Evolutionary conservation across 2,329 filamentous ascomycete species (phyloP), one percentile per base, ranked within the genome.

Genomic region (Talaromyces albobiverticillius): DNA sequence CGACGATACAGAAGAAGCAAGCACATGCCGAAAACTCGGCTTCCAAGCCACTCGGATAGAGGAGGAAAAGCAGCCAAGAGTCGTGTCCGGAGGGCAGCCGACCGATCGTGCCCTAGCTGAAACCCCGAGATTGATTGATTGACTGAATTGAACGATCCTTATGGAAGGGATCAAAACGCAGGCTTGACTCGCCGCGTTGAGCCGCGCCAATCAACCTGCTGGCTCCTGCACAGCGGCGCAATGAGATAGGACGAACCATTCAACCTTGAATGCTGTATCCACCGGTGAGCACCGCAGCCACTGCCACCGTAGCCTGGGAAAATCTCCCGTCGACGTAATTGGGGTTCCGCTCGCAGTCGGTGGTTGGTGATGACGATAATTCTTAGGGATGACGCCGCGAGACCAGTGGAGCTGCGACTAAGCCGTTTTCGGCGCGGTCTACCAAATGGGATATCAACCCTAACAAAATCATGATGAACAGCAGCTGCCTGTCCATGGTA

Each of bases 321-420:
- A n/a, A n/a, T n/a, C n/a, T 29, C 11, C 32, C 13, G 32, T 13
- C 6, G 13, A 36, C 32, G 34, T 20, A 38, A 20, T 38, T 16
- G 10, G 26, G 26, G 26, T 29, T 29, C 26, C 26, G 26, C 26
- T 29, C 26, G 26, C 5, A 29, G 54, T 43, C 51, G 51, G 57
- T 57, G 51, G 57, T 56, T 46, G 60, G 43, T 58, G 56, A 67
- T 64, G 63, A 71, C 69, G 70, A 71, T 64, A 70, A 71, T 72
- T 68, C 64, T 60, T 64, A 70, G 68, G 68, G 61, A 70, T 66
- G 59, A 66, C 64, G 63, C 61, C 64, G 62, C 62, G 58, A 54
- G 32, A n/a, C 51, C 41, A 46, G 64, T 68, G 66, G 68, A 67
- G 58, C 62, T 14, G 22, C 62, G 57, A 61, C 60, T 64, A 60